Conservation (phyloP, 2,329 filamentous ascomycete genomes). For the Biscogniauxia mediterranea region DNA sequence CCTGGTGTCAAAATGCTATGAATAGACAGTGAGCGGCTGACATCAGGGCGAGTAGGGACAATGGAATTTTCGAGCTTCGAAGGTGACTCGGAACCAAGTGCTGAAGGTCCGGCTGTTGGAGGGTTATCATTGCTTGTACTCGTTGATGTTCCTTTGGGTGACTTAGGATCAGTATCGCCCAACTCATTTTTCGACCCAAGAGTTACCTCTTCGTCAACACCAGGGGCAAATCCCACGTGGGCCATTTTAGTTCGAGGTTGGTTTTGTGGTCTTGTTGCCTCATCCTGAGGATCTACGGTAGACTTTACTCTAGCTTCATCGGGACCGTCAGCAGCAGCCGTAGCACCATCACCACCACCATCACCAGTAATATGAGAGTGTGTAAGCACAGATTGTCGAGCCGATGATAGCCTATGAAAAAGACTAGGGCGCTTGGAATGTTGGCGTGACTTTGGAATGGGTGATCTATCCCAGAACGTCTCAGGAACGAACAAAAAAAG, state of each 20-base stretch:
- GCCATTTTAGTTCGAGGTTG: conserved; percentile 34
- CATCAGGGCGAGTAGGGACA: conserved; percentile 25
- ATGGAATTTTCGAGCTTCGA: conserved; percentile 6
- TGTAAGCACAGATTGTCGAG: conserved; percentile 25
- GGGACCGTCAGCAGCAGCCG: neutral
- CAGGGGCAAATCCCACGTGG: conserved; percentile 58
- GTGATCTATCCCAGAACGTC: conserved; percentile 91
- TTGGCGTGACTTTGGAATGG: conserved; percentile 42
- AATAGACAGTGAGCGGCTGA: conserved; percentile 16
- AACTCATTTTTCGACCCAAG: conserved; percentile 16
- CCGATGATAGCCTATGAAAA: conserved; percentile 48
- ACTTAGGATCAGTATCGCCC: neutral
- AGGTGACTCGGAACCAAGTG: neutral
- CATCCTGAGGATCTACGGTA: conserved; percentile 10
- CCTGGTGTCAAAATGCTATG: conserved; percentile 14
- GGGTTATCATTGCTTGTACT: neutral
- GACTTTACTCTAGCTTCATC: conserved; percentile 9
- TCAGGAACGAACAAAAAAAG: conserved; percentile 92
- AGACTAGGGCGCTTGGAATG: conserved; percentile 43
- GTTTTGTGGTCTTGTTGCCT: conserved; percentile 7
- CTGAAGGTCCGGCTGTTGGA: neutral
- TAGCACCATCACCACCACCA: neutral
- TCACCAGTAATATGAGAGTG: conserved; percentile 1
- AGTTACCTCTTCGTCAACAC: conserved; percentile 17
- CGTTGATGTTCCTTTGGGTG: neutral